phyloP scores from a whole-genome alignment of 192 early-diverging fungal species.

The Coemansia javaensis region DNA sequence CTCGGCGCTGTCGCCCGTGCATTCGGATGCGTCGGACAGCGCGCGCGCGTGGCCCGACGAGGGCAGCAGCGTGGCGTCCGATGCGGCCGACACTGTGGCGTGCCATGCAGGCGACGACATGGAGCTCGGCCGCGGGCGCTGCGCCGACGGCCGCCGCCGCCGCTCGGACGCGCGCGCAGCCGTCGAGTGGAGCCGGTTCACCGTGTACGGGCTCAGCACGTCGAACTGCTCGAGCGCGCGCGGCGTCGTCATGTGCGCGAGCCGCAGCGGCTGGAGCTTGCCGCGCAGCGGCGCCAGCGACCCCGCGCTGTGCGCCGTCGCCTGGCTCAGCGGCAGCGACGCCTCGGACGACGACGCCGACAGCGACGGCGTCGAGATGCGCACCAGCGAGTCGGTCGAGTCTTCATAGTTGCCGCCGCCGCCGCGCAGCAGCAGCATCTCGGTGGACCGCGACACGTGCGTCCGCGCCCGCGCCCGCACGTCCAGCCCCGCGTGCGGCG shows the following conservation, averaged over 20 bases:
- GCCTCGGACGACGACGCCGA: slow-evolving; percentile 47
- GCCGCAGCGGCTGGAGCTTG: slow-evolving; percentile 15
- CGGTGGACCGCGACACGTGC: slow-evolving; percentile 27
- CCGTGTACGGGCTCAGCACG: slow-evolving; percentile 37
- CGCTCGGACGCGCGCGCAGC: slow-evolving; percentile 43
- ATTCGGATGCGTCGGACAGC: slow-evolving; percentile 27
- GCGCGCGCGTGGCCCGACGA: slow-evolving; percentile 25
- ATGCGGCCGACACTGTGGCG: slow-evolving; percentile 16
- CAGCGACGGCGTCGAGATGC: slow-evolving; percentile 38
- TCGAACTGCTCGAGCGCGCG: slow-evolving; percentile 22
- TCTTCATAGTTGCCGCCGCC: slow-evolving; percentile 28
- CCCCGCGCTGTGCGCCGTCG: background rate
- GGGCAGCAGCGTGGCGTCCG: slow-evolving; percentile 22
- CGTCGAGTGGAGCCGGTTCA: slow-evolving; percentile 29
- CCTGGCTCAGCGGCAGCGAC: slow-evolving; percentile 34
- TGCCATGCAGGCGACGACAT: slow-evolving; percentile 23
- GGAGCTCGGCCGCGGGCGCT: slow-evolving; percentile 26
- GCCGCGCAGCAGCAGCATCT: slow-evolving; percentile 21
- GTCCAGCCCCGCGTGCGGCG: slow-evolving; percentile 4
- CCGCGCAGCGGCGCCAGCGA: slow-evolving; percentile 5
- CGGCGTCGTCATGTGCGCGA: slow-evolving; percentile 6
- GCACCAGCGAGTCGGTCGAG: slow-evolving; percentile 47
- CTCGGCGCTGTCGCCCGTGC: slow-evolving; percentile 3
- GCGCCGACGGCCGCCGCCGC: slow-evolving; percentile 31
- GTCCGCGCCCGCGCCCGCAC: slow-evolving; percentile 37